Percentiles rank a stretch among this genome's conserved stretches.
Evolutionary conservation across 257 asterid genomes (phyloP).

Genomic region (Nicotiana attenuata): DNA sequence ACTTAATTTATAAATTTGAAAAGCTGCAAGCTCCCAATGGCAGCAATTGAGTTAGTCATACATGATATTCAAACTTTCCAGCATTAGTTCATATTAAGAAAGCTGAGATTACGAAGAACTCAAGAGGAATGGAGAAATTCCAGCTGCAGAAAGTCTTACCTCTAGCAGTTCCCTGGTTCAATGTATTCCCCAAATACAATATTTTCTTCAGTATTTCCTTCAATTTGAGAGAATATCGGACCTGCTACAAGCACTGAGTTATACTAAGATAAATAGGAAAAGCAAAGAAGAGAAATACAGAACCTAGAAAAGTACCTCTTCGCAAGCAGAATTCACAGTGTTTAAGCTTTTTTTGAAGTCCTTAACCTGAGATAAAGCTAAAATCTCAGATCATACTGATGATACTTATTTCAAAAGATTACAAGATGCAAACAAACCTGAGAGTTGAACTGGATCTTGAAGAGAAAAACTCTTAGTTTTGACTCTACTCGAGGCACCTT

Average conservation of each 20-base stretch:
- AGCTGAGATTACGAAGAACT: neutral
- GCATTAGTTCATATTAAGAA: neutral
- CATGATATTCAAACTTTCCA: neutral
- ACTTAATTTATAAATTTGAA: neutral
- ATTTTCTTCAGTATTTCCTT: slow-evolving; percentile 90
- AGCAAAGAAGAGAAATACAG: slow-evolving; percentile 8
- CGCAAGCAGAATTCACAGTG: slow-evolving; percentile 87
- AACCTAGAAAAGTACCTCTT: slow-evolving; percentile 59
- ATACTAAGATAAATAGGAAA: slow-evolving; percentile 7
- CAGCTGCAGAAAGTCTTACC: slow-evolving; percentile 41
- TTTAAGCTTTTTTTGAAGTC: slow-evolving; percentile 82
- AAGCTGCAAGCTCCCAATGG: neutral
- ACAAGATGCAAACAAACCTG: slow-evolving; percentile 59
- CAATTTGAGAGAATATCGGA: slow-evolving; percentile 79
- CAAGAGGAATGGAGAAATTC: neutral
- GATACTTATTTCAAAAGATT: slow-evolving; percentile 11
- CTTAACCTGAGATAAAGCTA: slow-evolving; percentile 44
- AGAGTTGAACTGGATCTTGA: slow-evolving; percentile 89
- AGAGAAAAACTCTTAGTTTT: slow-evolving; percentile 86
- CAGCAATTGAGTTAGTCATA: neutral
- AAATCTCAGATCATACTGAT: slow-evolving; percentile 21
- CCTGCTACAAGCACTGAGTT: slow-evolving; percentile 45
- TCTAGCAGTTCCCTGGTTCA: slow-evolving; percentile 99
- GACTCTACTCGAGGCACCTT: slow-evolving; percentile 99
- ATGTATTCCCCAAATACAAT: slow-evolving; percentile 77